Evolutionary conservation across 192 early-diverging fungal genomes (phyloP).

Genomic region (Backusella luteola): DNA sequence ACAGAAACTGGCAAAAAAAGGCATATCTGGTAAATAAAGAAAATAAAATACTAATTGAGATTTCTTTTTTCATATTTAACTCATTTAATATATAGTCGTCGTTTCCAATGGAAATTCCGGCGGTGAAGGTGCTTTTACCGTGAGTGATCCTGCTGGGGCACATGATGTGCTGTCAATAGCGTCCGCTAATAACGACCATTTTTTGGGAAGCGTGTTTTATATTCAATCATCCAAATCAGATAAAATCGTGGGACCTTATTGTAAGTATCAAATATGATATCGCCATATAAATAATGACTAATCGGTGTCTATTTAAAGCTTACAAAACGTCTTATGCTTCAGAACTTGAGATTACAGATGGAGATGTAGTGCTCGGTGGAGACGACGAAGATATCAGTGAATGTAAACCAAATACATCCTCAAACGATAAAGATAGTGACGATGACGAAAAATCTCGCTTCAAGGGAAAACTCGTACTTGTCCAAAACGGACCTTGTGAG

Average conservation of each 20-base stretch:
- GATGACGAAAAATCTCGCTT: constrained; percentile 42
- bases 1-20: constrained; percentile 39
- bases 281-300: not conserved
- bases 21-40: constrained; percentile 21
- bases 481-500: constrained; percentile 68
- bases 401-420: not conserved
- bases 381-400: not conserved
- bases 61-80: not conserved
- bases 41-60: not conserved
- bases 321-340: constrained; percentile 22
- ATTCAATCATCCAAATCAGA: constrained; percentile 8
- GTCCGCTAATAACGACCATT: constrained; percentile 43
- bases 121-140: constrained; percentile 54
- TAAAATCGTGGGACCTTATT: constrained; percentile 17
- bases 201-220: constrained; percentile 31
- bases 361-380: not conserved
- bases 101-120: constrained; percentile 68
- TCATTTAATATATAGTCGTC: constrained; percentile 39
- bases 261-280: constrained; percentile 16
- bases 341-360: constrained; percentile 19
- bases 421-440: constrained; percentile 25
- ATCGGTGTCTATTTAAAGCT: not conserved
- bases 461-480: constrained; percentile 54
- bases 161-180: constrained; percentile 57
- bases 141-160: constrained; percentile 58